These are phyloP conservation scores for Ascochyta koolunga DNA, from an alignment of 2,329 filamentous ascomycete genomes.

Conservation along the genomic window DNA sequence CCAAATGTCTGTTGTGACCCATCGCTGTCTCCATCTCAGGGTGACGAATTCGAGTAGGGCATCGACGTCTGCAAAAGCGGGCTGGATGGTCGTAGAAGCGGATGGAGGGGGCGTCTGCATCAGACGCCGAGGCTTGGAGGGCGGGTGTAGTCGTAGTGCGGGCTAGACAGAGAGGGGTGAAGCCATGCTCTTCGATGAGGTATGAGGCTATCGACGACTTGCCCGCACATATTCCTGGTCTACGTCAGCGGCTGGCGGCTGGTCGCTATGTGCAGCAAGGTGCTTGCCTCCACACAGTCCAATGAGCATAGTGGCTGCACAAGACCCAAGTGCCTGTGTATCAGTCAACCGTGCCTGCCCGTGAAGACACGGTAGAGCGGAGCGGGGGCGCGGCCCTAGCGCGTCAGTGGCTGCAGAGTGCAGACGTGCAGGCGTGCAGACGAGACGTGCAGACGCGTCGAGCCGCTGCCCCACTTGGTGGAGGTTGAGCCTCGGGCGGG, in stretches of 20 bases:
- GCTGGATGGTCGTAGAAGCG: conserved; percentile 28
- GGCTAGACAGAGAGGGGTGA: conserved; percentile 72
- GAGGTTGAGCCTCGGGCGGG: not conserved
- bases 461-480: conserved; percentile 18
- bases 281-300: conserved; percentile 65
- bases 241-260: conserved; percentile 19
- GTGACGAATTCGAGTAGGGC: conserved; percentile 85
- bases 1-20: conserved; percentile 84
- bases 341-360: too few species aligned
- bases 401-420: conserved; percentile 30
- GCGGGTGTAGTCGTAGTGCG: conserved; percentile 45
- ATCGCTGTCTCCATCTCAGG: conserved; percentile 78
- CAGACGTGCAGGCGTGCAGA: too few species aligned
- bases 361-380: too few species aligned
- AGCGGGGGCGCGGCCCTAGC: conserved; percentile 12
- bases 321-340: not conserved
- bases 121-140: conserved; percentile 49
- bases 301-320: conserved; percentile 66
- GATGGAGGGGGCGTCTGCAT: conserved; percentile 29
- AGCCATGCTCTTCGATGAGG: conserved; percentile 81
- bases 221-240: conserved; percentile 84
- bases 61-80: conserved; percentile 59
- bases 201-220: conserved; percentile 91
- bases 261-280: not conserved
- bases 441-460: too few species aligned